Base-by-base conservation (phyloP, 192 early-diverging fungal species). In the Lobosporangium transversale region DNA sequence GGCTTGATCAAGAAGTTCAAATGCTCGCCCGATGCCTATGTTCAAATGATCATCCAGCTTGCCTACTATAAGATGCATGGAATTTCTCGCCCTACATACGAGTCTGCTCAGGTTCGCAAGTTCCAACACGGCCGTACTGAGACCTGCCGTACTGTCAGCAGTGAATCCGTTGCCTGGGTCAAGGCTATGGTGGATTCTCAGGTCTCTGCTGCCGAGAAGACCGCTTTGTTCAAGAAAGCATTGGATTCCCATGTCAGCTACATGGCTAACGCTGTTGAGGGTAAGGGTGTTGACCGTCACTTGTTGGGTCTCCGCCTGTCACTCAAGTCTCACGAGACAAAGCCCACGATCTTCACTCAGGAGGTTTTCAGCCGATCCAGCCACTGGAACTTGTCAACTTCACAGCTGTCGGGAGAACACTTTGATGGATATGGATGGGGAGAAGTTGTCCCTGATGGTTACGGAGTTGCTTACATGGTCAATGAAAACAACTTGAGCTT, bases 101-200 rank as follows among this genome's bases (percentile, higher is more conserved):
- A 99, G 81, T 89, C 90, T 65, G 95, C 93, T 36, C 91, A 93
- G 85, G 97, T 94, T 29, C 86, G 94, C 70, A 93, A 93, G 83
- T 99, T 93, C 85, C 89, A 88, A 42, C 95, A 89, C 50, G 97
- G 97, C 24, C 91, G 97, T 67, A 99, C 97, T 26, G 97, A 99
- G 78, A 95, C 95, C 8, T 91, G 91, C 78, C 89, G 97, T 44
- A 89, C 91, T 27, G 91, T 94, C 47, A 86, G 85, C 17, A 80
- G 69, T 32, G 96, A 97, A 45, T 88, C 85, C 61, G 86, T 88
- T 21, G 86, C 81, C 2, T 99, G 91, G 89, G 95, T 97, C 54
- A 89, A 90, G 55, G 79, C 94, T 23, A 95, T 97, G 97, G 88
- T 91, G 69, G 80, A 93, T 55, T 80, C 89, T 11, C 40, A 62